phyloP scores from a whole-genome alignment of 805 yeast species.

The Wickerhamomyces bovis region DNA sequence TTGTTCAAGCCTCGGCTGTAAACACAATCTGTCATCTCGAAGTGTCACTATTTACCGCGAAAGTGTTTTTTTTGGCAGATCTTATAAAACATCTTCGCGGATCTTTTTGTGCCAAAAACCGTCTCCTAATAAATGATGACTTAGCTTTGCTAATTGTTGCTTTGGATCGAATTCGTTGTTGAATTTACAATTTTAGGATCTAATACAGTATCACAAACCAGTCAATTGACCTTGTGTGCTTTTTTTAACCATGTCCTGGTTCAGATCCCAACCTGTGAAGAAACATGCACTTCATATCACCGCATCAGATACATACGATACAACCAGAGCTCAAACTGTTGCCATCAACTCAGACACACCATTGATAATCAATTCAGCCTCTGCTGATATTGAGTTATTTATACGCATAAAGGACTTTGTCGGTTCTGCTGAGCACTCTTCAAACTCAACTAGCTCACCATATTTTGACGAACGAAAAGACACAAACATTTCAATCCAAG shows the following conservation, averaged over 20 bases:
- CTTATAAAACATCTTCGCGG: too few species aligned
- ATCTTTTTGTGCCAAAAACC: too few species aligned
- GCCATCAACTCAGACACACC: constrained; percentile 35
- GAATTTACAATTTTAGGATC: too few species aligned
- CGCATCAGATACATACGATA: constrained; percentile 9
- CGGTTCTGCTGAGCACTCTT: constrained; percentile 34
- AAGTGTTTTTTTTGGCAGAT: too few species aligned
- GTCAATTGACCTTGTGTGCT: too few species aligned
- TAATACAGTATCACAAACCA: too few species aligned
- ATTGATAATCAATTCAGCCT: constrained; percentile 31
- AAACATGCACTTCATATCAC: constrained; percentile 4
- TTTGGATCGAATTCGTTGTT: too few species aligned
- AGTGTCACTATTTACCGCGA: too few species aligned
- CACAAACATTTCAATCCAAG: constrained; percentile 31
- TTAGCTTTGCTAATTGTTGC: too few species aligned
- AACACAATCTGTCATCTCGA: too few species aligned
- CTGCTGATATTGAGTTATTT: constrained; percentile 32
- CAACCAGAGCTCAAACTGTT: constrained; percentile 24
- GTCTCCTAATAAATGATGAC: too few species aligned
- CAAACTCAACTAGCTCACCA: constrained; percentile 22
- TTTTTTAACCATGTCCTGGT: background rate
- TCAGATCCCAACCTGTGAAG: background rate
- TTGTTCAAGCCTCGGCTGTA: too few species aligned
- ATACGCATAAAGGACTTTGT: constrained; percentile 43
- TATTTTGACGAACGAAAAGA: constrained; percentile 21